Evolutionary conservation across 805 yeast species (phyloP), one percentile per base, ranked within the genome.

Genomic region (Nematodospora valgi): DNA sequence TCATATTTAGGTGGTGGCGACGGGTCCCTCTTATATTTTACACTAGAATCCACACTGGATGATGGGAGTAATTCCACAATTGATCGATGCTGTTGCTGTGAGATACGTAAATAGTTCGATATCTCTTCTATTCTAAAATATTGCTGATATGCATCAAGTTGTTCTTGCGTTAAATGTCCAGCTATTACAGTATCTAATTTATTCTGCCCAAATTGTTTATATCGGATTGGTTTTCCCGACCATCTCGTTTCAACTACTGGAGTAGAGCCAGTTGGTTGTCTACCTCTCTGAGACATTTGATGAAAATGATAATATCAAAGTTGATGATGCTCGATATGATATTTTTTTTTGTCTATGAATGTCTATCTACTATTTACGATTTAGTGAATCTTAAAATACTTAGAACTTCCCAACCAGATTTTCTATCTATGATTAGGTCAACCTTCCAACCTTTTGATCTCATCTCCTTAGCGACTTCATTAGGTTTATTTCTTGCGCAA

Each of bases 1-100:
- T 93, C 98, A 58, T 93, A 93, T 38, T 75, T 76, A 1, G 98
- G 98, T 2, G 96, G 88, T 0, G 98, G 98, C 2, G 96, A 86
- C 0, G 89, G 87, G 2, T 94, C 86, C 41, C 77, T 46, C 33
- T 53, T 47, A 45, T 62, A 68, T 35, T 61, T 63, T 0, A 75
- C 70, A 32, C 49, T 46, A 4, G 35, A 26, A 4, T 38, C 40
- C 15, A 38, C 37, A 12, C 51, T 43, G 5, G 56, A 55, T 7
- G 70, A 64, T 1, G 82, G 82, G 8, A 74, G 64, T 11, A 74
- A 60, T 23, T 71, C 73, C 35, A 74, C 62, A n/a, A 72, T 58
- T 11, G 71, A 57, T 16, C 40, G 24, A 16, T 45, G 54, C 24
- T 41, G 54, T 24, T 49, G 51, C 17, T 53, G 55, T 6, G 68